A percentile compares a stretch with the other conserved stretches of the same genome.
Conservation (phyloP, 225 moss, liverwort and hornwort species). For the Marchantia paleacea region DNA sequence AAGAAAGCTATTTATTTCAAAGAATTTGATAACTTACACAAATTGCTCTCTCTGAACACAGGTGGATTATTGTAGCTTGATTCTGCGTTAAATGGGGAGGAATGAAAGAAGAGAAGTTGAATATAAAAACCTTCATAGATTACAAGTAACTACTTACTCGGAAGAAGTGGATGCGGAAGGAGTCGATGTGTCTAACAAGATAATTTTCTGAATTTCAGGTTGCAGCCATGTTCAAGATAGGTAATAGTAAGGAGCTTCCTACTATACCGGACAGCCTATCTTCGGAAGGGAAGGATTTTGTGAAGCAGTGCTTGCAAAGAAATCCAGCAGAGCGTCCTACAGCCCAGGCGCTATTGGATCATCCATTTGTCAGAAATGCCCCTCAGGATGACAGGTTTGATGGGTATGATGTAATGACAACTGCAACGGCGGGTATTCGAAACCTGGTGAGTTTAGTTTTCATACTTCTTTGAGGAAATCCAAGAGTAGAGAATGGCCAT, state of each 20-base stretch:
- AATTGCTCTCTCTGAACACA: too few relatives aligned
- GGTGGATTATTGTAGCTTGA: too few relatives aligned
- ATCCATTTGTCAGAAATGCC: slow-evolving; percentile 77
- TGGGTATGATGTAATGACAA: slow-evolving; percentile 47
- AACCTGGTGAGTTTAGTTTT: slow-evolving; percentile 55
- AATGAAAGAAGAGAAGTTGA: too few relatives aligned
- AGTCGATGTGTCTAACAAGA: neutral
- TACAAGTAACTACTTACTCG: neutral
- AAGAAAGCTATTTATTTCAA: too few relatives aligned
- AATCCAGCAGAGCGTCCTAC: slow-evolving; percentile 72
- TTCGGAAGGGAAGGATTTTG: slow-evolving; percentile 76
- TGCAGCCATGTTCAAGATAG: slow-evolving; percentile 99
- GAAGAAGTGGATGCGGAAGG: neutral
- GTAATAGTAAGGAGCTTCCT: slow-evolving; percentile 95
- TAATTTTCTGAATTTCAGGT: slow-evolving; percentile 42
- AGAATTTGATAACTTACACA: too few relatives aligned
- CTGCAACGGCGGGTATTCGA: slow-evolving; percentile 46
- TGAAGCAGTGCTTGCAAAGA: slow-evolving; percentile 77
- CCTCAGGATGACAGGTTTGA: slow-evolving; percentile 57
- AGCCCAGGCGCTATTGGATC: slow-evolving; percentile 67
- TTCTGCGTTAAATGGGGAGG: too few relatives aligned
- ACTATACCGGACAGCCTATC: slow-evolving; percentile 74
- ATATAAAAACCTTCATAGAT: too few relatives aligned
- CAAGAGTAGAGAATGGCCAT: neutral
- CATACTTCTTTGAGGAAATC: neutral